Base-by-base conservation (phyloP, 495 filamentous ascomycete genomes). In the Aspergillus leporis region DNA sequence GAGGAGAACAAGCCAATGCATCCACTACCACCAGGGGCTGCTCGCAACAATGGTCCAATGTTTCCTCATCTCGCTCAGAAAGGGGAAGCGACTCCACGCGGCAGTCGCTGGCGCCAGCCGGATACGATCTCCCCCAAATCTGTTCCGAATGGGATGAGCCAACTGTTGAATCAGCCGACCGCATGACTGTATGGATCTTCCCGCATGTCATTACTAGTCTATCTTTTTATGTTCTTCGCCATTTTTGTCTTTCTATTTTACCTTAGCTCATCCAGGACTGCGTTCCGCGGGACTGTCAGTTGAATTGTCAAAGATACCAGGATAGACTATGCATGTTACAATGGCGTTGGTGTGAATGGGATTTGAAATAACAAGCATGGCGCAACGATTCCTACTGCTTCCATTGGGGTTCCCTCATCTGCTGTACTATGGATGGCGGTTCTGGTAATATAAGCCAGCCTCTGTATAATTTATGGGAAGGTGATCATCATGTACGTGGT, bases 11-110 rank as follows among this genome's bases (percentile, higher is more conserved):
- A 74, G 53, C 67, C 77, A 13, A 77, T 79, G 75, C 66, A 64
- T 34, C 70, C 73, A 21, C 59, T 81, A 22, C 67, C 78, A 28
- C 65, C 73, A 1, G 69, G 74, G 21, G 76, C 74, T 34, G 70
- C 71, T 18, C 74, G 72, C 53, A 78, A 66, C 59, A 82, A 82
- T 52, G 71, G 72, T 3, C 65, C 68, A 18, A 55, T 74, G 47
- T 66, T 67, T 28, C 59, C 66, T 49, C 68, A 64, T 22, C 61
- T 67, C 8, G 58, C 47, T 34, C 64, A 59, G 34, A 68, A 69
- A 30, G 59, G 53, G 2, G 59, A 62, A 21, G 43, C 51, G 16
- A 67, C 65, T 5, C 56, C 59, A 38, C 53, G 57, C 52, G 65
- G 47, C 25, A 53, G 60, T 28, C 48, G 48, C 1, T 69, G 64